Evolutionary conservation across 139 green algal species (phyloP), one percentile per base, ranked within the genome.

Genomic region (Protoeuglena noctilucae): DNA sequence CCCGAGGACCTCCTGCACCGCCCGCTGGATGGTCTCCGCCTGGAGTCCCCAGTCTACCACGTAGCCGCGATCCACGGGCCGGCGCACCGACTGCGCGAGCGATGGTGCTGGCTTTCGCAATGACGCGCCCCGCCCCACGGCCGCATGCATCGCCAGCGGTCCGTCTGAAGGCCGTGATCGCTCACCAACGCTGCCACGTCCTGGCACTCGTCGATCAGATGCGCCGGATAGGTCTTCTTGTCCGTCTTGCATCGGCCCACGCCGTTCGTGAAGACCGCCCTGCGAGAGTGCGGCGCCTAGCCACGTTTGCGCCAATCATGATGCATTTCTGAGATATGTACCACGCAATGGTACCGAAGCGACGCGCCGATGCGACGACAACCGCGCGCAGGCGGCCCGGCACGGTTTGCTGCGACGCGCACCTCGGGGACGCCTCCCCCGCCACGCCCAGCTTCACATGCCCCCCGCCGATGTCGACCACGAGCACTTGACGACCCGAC

Each of bases 41-140:
- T 95, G 62, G 48, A 93, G 46, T 4, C 92, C 79, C 67, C 67
- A 80, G 49, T 78, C 82, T 7, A 92, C 74, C n/a, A 93, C 52
- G 56, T 87, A 93, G 14, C 85, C 85, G 30, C 82, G 69, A 62
- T 43, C 54, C 39, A 21, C 30, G 22, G 14, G 30, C 19, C 22
- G 12, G 18, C 12, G 51, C 12, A 23, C 27, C 27, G 21, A 24
- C 9, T 19, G 27, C 9, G 51, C 27, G 7, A 16, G 17, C 3
- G 27, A 39, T 19, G 3, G 26, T 56, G 27, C 7, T 31, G 3
- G 4, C 17, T 25, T 6, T 51, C n/a, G 19, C 30, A 40, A 3
- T 40, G 31, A 50, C 6, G 6, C 25, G 53, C 7, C 19, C 55
- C 27, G 14, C 4, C 24, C 5, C 40, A 12, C 24, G 45, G 16